Evolutionary conservation across 805 yeast species (phyloP).

Genomic region (Saturnispora diversa): DNA sequence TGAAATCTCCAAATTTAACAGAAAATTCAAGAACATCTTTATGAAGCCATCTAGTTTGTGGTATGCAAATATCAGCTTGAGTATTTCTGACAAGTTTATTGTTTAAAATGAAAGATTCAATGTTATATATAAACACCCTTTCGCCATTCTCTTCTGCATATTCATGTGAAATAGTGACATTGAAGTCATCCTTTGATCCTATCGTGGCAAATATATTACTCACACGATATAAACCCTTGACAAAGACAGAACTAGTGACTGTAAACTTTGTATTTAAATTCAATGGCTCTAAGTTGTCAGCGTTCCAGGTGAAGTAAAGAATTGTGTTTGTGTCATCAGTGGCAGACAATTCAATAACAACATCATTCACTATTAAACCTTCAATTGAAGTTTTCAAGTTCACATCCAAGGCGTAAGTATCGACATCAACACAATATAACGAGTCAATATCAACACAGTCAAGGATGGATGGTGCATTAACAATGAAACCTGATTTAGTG

Average conservation of each 20-base stretch:
- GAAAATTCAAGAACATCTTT: slow-evolving; percentile 23
- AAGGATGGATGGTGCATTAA: slow-evolving; percentile 4
- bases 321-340: not conserved
- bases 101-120: not conserved
- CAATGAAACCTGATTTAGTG: not conserved
- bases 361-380: not conserved
- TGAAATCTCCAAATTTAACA: slow-evolving; percentile 18
- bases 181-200: not conserved
- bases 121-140: slow-evolving; percentile 1
- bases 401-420: slow-evolving; percentile 33
- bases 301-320: slow-evolving; percentile 4
- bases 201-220: slow-evolving; percentile 8
- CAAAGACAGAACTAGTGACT: slow-evolving; percentile 3
- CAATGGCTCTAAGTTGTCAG: not conserved
- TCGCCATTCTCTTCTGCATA: not conserved
- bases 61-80: slow-evolving; percentile 17
- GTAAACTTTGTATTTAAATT: not conserved
- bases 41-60: slow-evolving; percentile 20
- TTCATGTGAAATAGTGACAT: slow-evolving; percentile 4
- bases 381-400: slow-evolving; percentile 24
- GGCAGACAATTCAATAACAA: slow-evolving; percentile 5
- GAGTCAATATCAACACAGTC: slow-evolving; percentile 10
- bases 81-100: slow-evolving; percentile 18
- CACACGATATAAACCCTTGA: slow-evolving; percentile 2
- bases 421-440: slow-evolving; percentile 30